phyloP scores from a whole-genome alignment of 345 rosid genomes.

The Conringia planisiliqua region DNA sequence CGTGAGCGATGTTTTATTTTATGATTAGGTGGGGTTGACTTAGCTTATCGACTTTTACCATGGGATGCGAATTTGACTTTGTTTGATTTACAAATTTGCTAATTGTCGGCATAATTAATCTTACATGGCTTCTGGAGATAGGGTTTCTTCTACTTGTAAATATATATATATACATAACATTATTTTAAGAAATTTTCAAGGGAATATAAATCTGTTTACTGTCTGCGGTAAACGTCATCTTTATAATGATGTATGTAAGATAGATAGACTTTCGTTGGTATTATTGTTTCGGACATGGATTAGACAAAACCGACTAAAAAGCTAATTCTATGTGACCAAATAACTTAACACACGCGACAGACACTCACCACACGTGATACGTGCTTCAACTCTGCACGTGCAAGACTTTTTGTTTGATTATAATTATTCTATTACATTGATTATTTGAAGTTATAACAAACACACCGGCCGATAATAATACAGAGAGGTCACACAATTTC shows the following conservation, averaged over 20 bases:
- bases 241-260: background rate
- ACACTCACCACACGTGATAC: conserved; percentile 10
- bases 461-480: conserved; percentile 2
- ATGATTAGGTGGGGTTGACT: conserved; percentile 29
- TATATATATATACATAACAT: background rate
- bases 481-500: conserved; percentile 18
- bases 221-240: background rate
- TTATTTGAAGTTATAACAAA: background rate
- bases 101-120: conserved; percentile 18
- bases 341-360: conserved; percentile 6
- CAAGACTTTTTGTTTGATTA: conserved; percentile 6
- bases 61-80: conserved; percentile 15
- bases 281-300: background rate
- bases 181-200: background rate
- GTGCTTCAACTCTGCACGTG: conserved; percentile 20
- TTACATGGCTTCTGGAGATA: background rate
- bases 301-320: background rate
- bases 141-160: background rate
- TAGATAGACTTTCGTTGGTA: background rate
- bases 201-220: background rate
- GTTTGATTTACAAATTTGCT: background rate
- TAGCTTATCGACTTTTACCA: conserved; percentile 1
- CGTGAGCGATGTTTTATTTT: conserved; percentile 9
- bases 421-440: background rate
- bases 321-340: background rate